Evolutionary conservation across 768 basidiomycete species (phyloP).

Genomic region (Phylloporus sp.): DNA sequence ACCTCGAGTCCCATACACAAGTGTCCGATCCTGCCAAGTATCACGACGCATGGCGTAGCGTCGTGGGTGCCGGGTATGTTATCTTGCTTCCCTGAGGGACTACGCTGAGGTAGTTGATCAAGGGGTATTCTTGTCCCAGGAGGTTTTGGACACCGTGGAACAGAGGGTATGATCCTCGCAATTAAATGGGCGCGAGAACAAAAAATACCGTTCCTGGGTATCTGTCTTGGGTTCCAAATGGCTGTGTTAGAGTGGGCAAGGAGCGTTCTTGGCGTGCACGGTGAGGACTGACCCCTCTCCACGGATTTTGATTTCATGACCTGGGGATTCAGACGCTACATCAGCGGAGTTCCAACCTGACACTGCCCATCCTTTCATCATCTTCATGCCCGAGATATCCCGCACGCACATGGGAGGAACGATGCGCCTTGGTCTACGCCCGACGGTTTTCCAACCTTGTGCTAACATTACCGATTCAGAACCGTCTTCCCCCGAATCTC

Average conservation of each 20-base stretch:
- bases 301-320: background rate
- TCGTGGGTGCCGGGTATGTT: conserved; percentile 83
- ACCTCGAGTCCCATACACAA: conserved; percentile 80
- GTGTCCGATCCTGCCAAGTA: conserved; percentile 78
- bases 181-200: conserved; percentile 96
- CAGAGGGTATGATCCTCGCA: conserved; percentile 97
- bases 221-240: conserved; percentile 96
- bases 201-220: conserved; percentile 90
- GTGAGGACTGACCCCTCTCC: conserved; percentile 36
- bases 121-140: conserved; percentile 97
- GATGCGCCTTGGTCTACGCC: conserved; percentile 98
- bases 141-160: conserved; percentile 90
- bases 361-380: conserved; percentile 65
- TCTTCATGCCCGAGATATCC: conserved; percentile 99
- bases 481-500: conserved; percentile 9
- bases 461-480: conserved; percentile 14
- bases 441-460: conserved; percentile 76
- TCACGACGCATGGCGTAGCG: conserved; percentile 91
- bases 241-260: conserved; percentile 95
- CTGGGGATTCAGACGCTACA: conserved; percentile 56
- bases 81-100: background rate
- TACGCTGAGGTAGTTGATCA: conserved; percentile 11
- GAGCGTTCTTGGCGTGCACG: conserved; percentile 65
- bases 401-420: conserved; percentile 98
- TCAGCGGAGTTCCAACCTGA: conserved; percentile 75